These are phyloP conservation scores for Jackrogersella minutella DNA, from an alignment of 495 filamentous ascomycete genomes.

Conservation along the genomic window DNA sequence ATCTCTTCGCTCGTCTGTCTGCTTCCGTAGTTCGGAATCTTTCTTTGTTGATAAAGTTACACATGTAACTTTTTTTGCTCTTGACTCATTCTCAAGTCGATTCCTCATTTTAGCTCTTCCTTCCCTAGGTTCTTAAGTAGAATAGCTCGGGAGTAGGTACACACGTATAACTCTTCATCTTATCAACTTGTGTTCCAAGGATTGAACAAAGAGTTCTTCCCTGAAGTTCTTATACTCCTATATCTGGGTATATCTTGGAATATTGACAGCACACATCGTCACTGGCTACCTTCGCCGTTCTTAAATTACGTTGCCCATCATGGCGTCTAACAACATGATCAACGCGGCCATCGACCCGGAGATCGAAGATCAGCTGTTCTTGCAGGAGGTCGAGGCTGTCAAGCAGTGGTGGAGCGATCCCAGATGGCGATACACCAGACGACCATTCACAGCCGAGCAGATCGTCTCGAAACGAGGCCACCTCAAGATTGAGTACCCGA, in stretches of 20 bases:
- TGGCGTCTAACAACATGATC: constrained; percentile 65
- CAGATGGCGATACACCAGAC: constrained; percentile 90
- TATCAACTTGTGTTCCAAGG: neutral
- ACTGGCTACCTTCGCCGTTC: neutral
- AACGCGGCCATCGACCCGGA: constrained; percentile 64
- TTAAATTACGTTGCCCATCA: constrained; percentile 45
- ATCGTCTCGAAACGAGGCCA: constrained; percentile 95
- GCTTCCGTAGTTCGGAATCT: constrained; percentile 28
- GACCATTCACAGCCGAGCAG: constrained; percentile 94
- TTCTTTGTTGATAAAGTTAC: constrained; percentile 24
- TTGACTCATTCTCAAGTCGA: constrained; percentile 4
- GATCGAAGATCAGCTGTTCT: constrained; percentile 80
- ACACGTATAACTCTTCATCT: neutral
- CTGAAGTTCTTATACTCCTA: neutral
- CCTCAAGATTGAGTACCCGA: constrained; percentile 89
- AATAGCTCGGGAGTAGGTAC: neutral
- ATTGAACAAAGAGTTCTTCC: constrained; percentile 1
- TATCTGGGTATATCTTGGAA: constrained; percentile 6
- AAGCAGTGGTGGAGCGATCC: constrained; percentile 94
- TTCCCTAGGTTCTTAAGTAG: constrained; percentile 2
- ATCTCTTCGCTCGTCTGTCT: constrained; percentile 7
- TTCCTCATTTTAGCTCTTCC: constrained; percentile 5
- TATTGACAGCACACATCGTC: constrained; percentile 8
- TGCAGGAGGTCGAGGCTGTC: constrained; percentile 82
- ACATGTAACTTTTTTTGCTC: constrained; percentile 8